Conservation (phyloP, 1,139 yeast species). For the Candida tunisiensis region DNA sequence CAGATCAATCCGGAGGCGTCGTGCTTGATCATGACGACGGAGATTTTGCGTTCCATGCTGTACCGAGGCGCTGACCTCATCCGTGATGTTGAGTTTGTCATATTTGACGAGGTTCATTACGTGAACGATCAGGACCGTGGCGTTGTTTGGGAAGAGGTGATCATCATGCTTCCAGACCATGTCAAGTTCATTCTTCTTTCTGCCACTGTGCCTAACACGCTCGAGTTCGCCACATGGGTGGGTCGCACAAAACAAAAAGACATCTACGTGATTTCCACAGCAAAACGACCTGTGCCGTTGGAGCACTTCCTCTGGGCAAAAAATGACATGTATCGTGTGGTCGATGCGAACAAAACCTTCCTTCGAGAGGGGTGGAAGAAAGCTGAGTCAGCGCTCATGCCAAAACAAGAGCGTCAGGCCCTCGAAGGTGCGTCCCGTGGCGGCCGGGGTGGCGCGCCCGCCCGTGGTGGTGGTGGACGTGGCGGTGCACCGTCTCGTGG, state of each 20-base stretch:
- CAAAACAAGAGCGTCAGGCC: slow-evolving; percentile 23
- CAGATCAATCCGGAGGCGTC: slow-evolving; percentile 95
- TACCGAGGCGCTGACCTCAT: slow-evolving; percentile 89
- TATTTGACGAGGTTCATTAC: slow-evolving; percentile 92
- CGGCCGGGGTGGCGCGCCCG: slow-evolving; percentile 13
- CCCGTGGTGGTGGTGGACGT: slow-evolving; percentile 4
- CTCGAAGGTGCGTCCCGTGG: slow-evolving; percentile 13
- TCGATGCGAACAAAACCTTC: slow-evolving; percentile 59
- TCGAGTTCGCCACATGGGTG: slow-evolving; percentile 97
- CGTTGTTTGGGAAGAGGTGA: slow-evolving; percentile 99
- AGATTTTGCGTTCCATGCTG: slow-evolving; percentile 81
- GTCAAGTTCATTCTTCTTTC: slow-evolving; percentile 43
- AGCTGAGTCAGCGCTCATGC: slow-evolving; percentile 35
- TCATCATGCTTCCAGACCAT: slow-evolving; percentile 86
- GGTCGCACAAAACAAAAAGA: slow-evolving; percentile 94
- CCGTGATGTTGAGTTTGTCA: slow-evolving; percentile 95
- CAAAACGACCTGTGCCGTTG: slow-evolving; percentile 89
- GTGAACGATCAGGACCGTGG: slow-evolving; percentile 95
- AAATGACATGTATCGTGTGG: slow-evolving; percentile 46
- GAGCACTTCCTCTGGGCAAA: slow-evolving; percentile 79
- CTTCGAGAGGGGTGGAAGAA: slow-evolving; percentile 43
- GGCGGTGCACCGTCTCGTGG: slow-evolving; percentile 12
- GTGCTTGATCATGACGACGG: slow-evolving; percentile 96
- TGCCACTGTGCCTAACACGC: slow-evolving; percentile 95
- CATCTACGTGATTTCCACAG: slow-evolving; percentile 88